Base-by-base conservation (phyloP, 139 green algal genomes). In the Chlamydomonas schloesseri region DNA sequence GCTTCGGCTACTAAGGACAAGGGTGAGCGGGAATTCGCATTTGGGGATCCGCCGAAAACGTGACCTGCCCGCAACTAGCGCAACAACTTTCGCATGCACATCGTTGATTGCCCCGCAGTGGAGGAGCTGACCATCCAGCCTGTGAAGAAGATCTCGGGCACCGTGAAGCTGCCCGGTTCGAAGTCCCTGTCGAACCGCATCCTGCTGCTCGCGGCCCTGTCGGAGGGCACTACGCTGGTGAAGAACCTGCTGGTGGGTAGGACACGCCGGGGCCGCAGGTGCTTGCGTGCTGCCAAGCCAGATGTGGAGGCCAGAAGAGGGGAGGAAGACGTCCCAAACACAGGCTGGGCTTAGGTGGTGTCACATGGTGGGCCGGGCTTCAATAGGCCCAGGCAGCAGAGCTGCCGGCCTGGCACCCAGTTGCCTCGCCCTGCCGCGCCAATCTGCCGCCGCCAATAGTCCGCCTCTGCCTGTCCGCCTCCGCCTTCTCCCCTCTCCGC, bases 111-210 rank as follows among this genome's bases (percentile, higher is more conserved):
- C 23, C 21, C 31, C 10, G 82, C 89, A 92, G 89, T 92, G 28
- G 89, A 94, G 37, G 88, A 96, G 88, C 87, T 96, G 68, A 83
- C 87, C 0, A 46, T 97, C 13, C 88, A 96, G 85, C 94, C 93
- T 1, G 93, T 96, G 31, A 91, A 91, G 73, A 91, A 81, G 28
- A 94, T 97, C 37, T 90, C 87, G 58, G 93, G 94, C 29, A 89
- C 87, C 0, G 95, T 99, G 28, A 94, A 92, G 78, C 94, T 99
- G 36, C 98, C 98, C 15, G 98, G 98, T n/a, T 98, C 94, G 50
- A 99, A 99, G 88, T 98, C 95, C 3, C 91, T 99, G 18, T 99
- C 96, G 34, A 99, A 99, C 89, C 91, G 98, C 69, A 96, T 99
- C 23, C 92, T 99, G 77, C 94, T 99, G 65, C 91, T 99, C 42